Base-by-base conservation (phyloP, 116 monocot species). In the Phalaenopsis hybrid region DNA sequence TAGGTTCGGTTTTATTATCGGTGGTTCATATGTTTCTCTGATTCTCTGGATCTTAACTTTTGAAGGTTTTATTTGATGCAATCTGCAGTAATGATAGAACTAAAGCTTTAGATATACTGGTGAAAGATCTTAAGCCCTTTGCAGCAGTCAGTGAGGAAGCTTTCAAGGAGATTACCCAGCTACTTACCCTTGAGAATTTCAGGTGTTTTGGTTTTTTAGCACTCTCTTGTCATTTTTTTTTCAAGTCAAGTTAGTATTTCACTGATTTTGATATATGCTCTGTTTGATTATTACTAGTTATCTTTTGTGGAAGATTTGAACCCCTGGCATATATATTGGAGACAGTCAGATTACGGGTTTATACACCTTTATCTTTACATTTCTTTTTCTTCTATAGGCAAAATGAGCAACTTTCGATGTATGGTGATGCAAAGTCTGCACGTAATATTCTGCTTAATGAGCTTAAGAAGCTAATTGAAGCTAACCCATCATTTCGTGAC, bases 41-140 rank as follows among this genome's bases (percentile, higher is more conserved):
- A 12, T 73, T 43, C 15, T 43, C 8, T 13, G 41, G 73, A 73
- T 73, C 11, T 16, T 10, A 12, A 73, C 73, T 37, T 33, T 73
- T 43, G 10, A 31, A 37, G 43, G 43, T 9, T 12, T 55, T 55
- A 1, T 73, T 37, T 73, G 18, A 5, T 31, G 43, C 37, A 2
- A 41, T 73, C 9, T 75, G 48, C 82, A 98, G 98, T 81, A 85
- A 93, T 85, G 95, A 98, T 67, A 86, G 95, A 79, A 88, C 93
- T 12, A 98, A 98, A 86, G 98, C 98, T 51, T 95, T 93, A 28
- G 98, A 98, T 45, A 95, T 98, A 86, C 92, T 95, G 34, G 95
- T 95, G 65, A 98, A 98, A 85, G 98, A 98, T 85, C 90, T 98
- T 21, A 98, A 98, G 81, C 90, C 94, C 44, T 98, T 98, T 88